Conservation (phyloP, 352 stramenopile species). For the Blastocystis hominis region DNA sequence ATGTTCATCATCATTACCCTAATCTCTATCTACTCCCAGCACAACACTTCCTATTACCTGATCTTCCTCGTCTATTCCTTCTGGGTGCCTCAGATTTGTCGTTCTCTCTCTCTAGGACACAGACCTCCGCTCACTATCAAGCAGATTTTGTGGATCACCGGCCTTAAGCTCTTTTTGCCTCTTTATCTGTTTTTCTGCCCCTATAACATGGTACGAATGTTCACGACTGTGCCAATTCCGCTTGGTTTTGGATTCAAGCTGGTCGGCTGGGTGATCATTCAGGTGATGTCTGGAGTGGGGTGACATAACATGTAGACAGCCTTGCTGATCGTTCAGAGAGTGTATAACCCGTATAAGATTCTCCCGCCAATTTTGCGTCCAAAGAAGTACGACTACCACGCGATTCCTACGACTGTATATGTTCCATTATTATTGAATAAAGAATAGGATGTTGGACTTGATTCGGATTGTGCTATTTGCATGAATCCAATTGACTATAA, state of each 20-base stretch:
- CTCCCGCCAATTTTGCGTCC: slow-evolving; percentile 84
- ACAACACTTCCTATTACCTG: slow-evolving; percentile 64
- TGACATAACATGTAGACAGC: background rate
- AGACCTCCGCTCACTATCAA: background rate
- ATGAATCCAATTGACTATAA: slow-evolving; percentile 68
- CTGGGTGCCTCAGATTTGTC: slow-evolving; percentile 89
- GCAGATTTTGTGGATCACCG: slow-evolving; percentile 86
- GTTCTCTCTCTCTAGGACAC: slow-evolving; percentile 69
- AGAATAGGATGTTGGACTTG: background rate
- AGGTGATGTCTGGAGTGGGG: slow-evolving; percentile 65
- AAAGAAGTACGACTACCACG: slow-evolving; percentile 90
- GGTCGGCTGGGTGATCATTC: slow-evolving; percentile 78
- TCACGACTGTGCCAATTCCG: slow-evolving; percentile 59
- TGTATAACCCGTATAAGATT: slow-evolving; percentile 84
- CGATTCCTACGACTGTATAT: slow-evolving; percentile 9
- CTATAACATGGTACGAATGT: slow-evolving; percentile 80
- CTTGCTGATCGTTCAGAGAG: slow-evolving; percentile 78
- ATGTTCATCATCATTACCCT: slow-evolving; percentile 20
- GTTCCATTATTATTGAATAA: background rate
- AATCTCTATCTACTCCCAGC: background rate
- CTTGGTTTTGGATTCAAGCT: slow-evolving; percentile 62
- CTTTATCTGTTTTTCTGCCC: slow-evolving; percentile 86
- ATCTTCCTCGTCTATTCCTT: slow-evolving; percentile 89
- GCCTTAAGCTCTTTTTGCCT: slow-evolving; percentile 80
- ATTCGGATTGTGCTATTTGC: slow-evolving; percentile 72